phyloP scores from a whole-genome alignment of 1,284 basidiomycete genomes.

The Puccinia triticina region DNA sequence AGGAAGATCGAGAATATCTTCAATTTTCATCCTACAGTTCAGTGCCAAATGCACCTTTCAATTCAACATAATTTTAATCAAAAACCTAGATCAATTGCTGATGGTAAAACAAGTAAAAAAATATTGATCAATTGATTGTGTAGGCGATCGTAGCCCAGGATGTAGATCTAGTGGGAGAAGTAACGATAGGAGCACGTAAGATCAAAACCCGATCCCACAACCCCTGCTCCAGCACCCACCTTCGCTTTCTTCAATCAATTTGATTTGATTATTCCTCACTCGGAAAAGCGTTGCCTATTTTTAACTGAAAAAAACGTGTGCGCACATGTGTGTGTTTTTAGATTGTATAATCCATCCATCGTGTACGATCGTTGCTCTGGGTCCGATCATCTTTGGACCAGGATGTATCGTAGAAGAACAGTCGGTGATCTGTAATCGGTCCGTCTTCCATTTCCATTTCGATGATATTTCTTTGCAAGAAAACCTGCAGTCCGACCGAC shows the following conservation, averaged over 20 bases:
- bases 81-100: neutral
- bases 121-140: too few species aligned
- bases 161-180: slow-evolving; percentile 43
- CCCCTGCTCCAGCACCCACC: neutral
- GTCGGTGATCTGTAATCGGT: slow-evolving; percentile 48
- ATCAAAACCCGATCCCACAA: too few species aligned
- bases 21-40: slow-evolving; percentile 42
- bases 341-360: slow-evolving; percentile 48
- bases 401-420: slow-evolving; percentile 50
- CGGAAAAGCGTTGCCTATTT: neutral
- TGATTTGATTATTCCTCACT: neutral
- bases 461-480: too few species aligned
- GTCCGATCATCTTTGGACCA: slow-evolving; percentile 46
- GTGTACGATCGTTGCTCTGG: slow-evolving; percentile 41
- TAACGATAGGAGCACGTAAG: slow-evolving; percentile 43
- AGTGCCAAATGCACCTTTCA: neutral
- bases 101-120: neutral
- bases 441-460: too few species aligned
- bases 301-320: too few species aligned
- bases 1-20: slow-evolving; percentile 50
- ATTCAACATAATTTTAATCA: too few species aligned
- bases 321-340: neutral
- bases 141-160: slow-evolving; percentile 46
- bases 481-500: too few species aligned
- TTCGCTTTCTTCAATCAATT: neutral